phyloP scores from a whole-genome alignment of 1,284 basidiomycete genomes.

The Ganoderma meredithae region DNA sequence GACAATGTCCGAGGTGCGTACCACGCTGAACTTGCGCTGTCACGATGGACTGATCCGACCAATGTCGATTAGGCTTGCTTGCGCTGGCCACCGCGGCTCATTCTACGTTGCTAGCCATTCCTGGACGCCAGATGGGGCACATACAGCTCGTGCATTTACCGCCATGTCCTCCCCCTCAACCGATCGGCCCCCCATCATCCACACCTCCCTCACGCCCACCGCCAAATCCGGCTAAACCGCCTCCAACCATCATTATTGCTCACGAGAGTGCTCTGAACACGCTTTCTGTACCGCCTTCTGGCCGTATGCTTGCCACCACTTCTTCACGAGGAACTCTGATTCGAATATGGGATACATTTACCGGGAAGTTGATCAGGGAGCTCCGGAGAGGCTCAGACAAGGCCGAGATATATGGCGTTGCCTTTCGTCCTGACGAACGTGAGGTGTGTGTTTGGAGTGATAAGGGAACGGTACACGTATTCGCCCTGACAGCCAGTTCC shows the following conservation, averaged over 20 bases:
- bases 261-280: constrained; percentile 85
- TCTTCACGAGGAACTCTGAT: constrained; percentile 88
- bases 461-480: constrained; percentile 95
- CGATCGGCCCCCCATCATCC: constrained; percentile 55
- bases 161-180: constrained; percentile 69
- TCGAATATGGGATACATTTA: constrained; percentile 85
- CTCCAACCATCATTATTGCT: constrained; percentile 85
- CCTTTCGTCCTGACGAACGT: constrained; percentile 78
- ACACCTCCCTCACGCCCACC: constrained; percentile 57
- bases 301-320: constrained; percentile 85
- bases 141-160: constrained; percentile 90
- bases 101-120: constrained; percentile 85
- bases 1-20: constrained; percentile 85
- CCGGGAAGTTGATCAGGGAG: constrained; percentile 82
- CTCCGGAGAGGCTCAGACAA: constrained; percentile 89
- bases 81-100: constrained; percentile 81
- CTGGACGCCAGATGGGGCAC: constrained; percentile 90
- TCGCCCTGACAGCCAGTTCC: constrained; percentile 72
- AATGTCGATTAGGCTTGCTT: constrained; percentile 69
- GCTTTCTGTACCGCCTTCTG: constrained; percentile 80
- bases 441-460: constrained; percentile 94
- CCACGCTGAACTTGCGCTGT: background rate
- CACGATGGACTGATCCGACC: background rate
- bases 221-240: constrained; percentile 63
- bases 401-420: constrained; percentile 91